Evolutionary conservation across 495 filamentous ascomycete genomes (phyloP).

Genomic region (Neurospora discreta): DNA sequence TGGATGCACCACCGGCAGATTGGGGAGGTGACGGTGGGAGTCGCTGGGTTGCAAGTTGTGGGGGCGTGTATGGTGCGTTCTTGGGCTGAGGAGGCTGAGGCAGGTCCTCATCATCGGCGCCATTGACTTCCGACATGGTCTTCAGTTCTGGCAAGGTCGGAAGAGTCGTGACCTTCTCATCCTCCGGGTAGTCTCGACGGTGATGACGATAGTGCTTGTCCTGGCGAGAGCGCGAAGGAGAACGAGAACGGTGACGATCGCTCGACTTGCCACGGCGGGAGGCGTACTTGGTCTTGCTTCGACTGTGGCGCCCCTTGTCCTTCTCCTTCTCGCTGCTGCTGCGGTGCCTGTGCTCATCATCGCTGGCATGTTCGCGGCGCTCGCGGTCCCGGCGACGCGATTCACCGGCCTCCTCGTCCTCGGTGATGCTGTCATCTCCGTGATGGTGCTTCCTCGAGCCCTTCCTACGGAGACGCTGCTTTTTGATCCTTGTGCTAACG

Average conservation of each 20-base stretch:
- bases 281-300: constrained; percentile 22
- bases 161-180: not conserved
- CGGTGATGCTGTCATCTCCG: not conserved
- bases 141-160: not conserved
- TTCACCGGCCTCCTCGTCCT: constrained; percentile 8
- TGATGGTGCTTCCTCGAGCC: constrained; percentile 23
- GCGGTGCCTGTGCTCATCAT: constrained; percentile 8
- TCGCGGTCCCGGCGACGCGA: constrained; percentile 14
- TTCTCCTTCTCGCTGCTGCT: constrained; percentile 2
- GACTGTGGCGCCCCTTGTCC: constrained; percentile 15
- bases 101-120: constrained; percentile 28
- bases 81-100: constrained; percentile 25
- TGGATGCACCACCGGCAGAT: not conserved
- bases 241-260: constrained; percentile 8
- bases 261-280: constrained; percentile 20
- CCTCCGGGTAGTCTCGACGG: constrained; percentile 21
- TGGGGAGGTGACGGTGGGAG: not conserved
- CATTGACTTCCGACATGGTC: constrained; percentile 26
- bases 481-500: constrained; percentile 37
- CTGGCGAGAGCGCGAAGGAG: constrained; percentile 9
- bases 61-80: not conserved
- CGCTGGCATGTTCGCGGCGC: constrained; percentile 6
- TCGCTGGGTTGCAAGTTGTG: not conserved
- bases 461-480: constrained; percentile 33
- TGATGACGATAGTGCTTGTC: constrained; percentile 18